phyloP scores from a whole-genome alignment of 1,139 yeast species.

The Candida anutae region DNA sequence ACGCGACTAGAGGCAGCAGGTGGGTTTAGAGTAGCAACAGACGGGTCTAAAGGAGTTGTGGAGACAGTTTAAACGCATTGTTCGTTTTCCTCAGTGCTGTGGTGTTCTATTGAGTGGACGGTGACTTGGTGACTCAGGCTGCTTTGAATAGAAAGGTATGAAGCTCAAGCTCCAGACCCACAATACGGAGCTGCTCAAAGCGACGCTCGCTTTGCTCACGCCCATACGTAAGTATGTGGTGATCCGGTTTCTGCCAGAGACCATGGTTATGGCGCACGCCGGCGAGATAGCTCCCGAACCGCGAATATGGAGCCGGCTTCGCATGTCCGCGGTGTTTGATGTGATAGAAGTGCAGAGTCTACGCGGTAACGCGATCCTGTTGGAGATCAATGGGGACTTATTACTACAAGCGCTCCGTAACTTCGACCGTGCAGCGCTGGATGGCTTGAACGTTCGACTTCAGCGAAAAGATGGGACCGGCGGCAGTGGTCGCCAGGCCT shows the following conservation, averaged over 20 bases:
- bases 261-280: conserved; percentile 43
- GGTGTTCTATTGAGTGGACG: too few relatives aligned
- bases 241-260: conserved; percentile 33
- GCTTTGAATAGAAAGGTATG: too few relatives aligned
- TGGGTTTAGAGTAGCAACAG: too few relatives aligned
- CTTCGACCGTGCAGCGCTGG: conserved; percentile 45
- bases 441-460: conserved; percentile 44
- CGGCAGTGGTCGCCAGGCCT: conserved; percentile 36
- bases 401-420: conserved; percentile 46
- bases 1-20: too few relatives aligned
- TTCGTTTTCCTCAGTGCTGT: too few relatives aligned
- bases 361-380: conserved; percentile 40
- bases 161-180: conserved; percentile 27
- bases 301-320: conserved; percentile 54
- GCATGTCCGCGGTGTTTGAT: conserved; percentile 37
- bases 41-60: too few relatives aligned
- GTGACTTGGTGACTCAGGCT: too few relatives aligned
- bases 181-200: conserved; percentile 20
- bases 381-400: conserved; percentile 52
- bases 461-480: conserved; percentile 38
- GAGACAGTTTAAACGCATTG: too few relatives aligned
- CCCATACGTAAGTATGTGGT: conserved; percentile 25
- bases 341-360: conserved; percentile 39
- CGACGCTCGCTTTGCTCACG: conserved; percentile 23
- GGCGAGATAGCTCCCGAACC: conserved; percentile 41